phyloP scores from a whole-genome alignment of 1,139 yeast genomes.

The Blastobotrys serpentis region DNA sequence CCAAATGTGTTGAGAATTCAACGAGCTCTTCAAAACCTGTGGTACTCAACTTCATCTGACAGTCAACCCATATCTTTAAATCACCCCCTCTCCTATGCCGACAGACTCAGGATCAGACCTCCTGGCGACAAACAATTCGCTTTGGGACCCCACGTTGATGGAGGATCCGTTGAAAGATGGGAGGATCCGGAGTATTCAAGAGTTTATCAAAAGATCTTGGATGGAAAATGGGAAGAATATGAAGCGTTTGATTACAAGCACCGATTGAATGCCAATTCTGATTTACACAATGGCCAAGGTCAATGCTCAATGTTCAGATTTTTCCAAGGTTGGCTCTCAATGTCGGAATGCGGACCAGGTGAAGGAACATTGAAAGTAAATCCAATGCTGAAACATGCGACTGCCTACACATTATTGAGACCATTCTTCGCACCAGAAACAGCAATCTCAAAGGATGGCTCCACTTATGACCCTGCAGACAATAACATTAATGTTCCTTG shows the following conservation, averaged over 20 bases:
- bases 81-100: slow-evolving; percentile 50
- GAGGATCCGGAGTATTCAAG: slow-evolving; percentile 44
- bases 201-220: slow-evolving; percentile 44
- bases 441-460: slow-evolving; percentile 25
- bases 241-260: slow-evolving; percentile 47
- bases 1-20: slow-evolving; percentile 41
- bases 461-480: slow-evolving; percentile 19
- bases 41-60: slow-evolving; percentile 30
- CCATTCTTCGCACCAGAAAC: slow-evolving; percentile 44
- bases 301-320: slow-evolving; percentile 43
- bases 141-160: slow-evolving; percentile 47
- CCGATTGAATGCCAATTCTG: slow-evolving; percentile 41
- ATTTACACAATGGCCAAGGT: slow-evolving; percentile 44
- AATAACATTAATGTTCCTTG: slow-evolving; percentile 23
- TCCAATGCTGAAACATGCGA: slow-evolving; percentile 40
- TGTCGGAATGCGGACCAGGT: slow-evolving; percentile 42
- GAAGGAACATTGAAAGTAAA: slow-evolving; percentile 48
- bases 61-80: slow-evolving; percentile 35
- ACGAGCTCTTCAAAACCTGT: slow-evolving; percentile 39
- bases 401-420: slow-evolving; percentile 46
- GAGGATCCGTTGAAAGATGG: slow-evolving; percentile 51
- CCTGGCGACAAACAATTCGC: slow-evolving; percentile 43
- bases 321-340: slow-evolving; percentile 52
- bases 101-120: slow-evolving; percentile 50
- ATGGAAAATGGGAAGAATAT: slow-evolving; percentile 50